Conservation (phyloP, 2,329 filamentous ascomycete genomes). For the Cucurbitaria berberidis region DNA sequence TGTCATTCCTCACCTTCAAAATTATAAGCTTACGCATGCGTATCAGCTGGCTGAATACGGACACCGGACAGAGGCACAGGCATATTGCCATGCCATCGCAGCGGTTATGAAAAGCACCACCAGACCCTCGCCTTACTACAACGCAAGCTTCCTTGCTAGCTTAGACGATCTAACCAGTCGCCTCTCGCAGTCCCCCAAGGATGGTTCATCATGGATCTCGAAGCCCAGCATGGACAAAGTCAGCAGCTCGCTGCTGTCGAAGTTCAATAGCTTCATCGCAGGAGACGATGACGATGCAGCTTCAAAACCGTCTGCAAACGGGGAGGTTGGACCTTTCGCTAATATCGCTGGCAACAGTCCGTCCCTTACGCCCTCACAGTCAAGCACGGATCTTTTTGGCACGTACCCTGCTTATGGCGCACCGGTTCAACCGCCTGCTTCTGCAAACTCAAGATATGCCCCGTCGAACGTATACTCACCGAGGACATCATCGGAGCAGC, state of each 20-base stretch:
- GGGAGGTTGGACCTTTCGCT: conserved; percentile 76
- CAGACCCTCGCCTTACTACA: conserved; percentile 84
- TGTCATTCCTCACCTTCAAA: conserved; percentile 79
- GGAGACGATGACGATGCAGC: conserved; percentile 80
- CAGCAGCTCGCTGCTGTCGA: conserved; percentile 85
- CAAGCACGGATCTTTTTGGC: conserved; percentile 77
- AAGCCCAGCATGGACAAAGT: conserved; percentile 97
- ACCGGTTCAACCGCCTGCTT: conserved; percentile 26
- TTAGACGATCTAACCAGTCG: conserved; percentile 85
- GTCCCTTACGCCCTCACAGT: conserved; percentile 62
- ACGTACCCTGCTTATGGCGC: conserved; percentile 64
- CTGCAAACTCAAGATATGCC: conserved; percentile 49
- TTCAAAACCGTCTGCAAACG: conserved; percentile 63
- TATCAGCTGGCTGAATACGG: conserved; percentile 84
- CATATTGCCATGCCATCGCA: conserved; percentile 88
- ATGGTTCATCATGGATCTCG: conserved; percentile 85
- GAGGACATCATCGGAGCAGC: conserved; percentile 59
- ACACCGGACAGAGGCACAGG: conserved; percentile 78
- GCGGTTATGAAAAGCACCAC: conserved; percentile 79
- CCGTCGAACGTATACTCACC: conserved; percentile 51
- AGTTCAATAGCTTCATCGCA: conserved; percentile 95
- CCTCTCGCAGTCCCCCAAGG: conserved; percentile 83
- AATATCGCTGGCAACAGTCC: conserved; percentile 72
- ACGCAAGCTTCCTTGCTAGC: conserved; percentile 72
- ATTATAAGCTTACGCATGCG: conserved; percentile 91